phyloP scores from a whole-genome alignment of 2,329 filamentous ascomycete species.

The Penicillium frequentans region DNA sequence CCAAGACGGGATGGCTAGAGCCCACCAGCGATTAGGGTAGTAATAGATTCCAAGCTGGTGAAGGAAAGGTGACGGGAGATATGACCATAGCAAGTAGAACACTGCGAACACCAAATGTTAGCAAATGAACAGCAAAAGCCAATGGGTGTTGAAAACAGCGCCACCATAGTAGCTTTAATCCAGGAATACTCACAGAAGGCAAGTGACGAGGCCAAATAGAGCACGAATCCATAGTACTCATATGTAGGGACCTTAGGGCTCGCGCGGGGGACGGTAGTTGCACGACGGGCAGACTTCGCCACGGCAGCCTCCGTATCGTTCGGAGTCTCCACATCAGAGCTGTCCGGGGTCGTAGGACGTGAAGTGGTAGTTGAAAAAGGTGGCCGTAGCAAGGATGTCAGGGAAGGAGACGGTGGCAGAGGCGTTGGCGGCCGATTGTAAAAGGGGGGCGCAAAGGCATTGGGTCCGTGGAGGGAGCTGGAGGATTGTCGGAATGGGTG shows the following conservation, averaged over 20 bases:
- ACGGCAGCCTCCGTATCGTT: constrained; percentile 62
- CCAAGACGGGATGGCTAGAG: constrained; percentile 85
- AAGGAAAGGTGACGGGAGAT: constrained; percentile 86
- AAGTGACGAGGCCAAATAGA: constrained; percentile 85
- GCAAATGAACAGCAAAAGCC: background rate
- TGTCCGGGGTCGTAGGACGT: constrained; percentile 89
- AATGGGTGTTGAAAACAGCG: background rate
- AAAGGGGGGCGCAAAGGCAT: constrained; percentile 75
- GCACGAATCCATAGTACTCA: constrained; percentile 97
- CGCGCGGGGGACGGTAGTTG: constrained; percentile 72
- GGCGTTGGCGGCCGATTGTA: constrained; percentile 97
- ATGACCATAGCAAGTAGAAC: constrained; percentile 77
- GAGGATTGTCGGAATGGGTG: constrained; percentile 43
- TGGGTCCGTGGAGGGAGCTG: constrained; percentile 42
- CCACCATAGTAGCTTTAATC: background rate
- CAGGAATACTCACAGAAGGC: constrained; percentile 64
- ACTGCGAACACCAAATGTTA: constrained; percentile 32
- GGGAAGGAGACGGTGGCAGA: constrained; percentile 83
- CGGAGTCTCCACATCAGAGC: constrained; percentile 76
- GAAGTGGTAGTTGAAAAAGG: constrained; percentile 68
- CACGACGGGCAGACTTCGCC: constrained; percentile 59
- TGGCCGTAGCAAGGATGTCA: constrained; percentile 84
- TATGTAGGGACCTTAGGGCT: constrained; percentile 96
- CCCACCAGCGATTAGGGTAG: constrained; percentile 98
- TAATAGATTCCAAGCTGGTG: constrained; percentile 93